Base-by-base conservation (phyloP, 768 basidiomycete genomes). In the Stropharia rugosoannulata region DNA sequence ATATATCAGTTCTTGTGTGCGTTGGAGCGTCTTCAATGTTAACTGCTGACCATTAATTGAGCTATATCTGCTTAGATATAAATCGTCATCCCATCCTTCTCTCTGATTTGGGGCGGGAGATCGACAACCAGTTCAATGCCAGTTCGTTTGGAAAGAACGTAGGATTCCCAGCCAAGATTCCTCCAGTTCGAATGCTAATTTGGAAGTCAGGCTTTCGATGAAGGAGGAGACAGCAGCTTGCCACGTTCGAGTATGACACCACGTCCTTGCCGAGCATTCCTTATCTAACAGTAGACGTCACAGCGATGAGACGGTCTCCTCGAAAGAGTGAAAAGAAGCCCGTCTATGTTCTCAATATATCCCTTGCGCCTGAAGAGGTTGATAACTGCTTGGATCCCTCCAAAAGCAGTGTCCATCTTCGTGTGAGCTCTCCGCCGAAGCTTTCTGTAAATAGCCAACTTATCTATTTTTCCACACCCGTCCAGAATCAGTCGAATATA, bases 1-100 rank as follows among this genome's bases (percentile, higher is more conserved):
- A 73, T 81, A n/a, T 83, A 88, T 68, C 95, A 98, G 69, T 91
- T 87, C 73, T 70, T 98, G 41, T 97, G 95, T 95, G 66, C 62
- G 85, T 55, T 25, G 42, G 29, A 49, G 55, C 41, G 3, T 27
- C 5, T 29, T 27, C 37, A 57, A 36, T 61, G 37, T 36, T 49
- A 38, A 56, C 53, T 55, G 41, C 52, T 39, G 51, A 37, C 27
- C 38, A 29, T 42, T 49, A 18, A 59, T 41, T 41, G 50, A 35
- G 22, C 36, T 43, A 42, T 39, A 48, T 45, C 29, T 38, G 29
- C 43, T 27, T 62, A 96, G 94, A 89, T 66, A 79, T 96, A 67
- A 96, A 96, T 70, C 76, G 75, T 16, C 90, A 93, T 62, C 85
- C 85, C 3, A 70, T 95, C 29, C 73, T 80, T 13, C 64, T 67